Conservation (phyloP, 1,284 basidiomycete genomes). For the Chiua sp. region DNA sequence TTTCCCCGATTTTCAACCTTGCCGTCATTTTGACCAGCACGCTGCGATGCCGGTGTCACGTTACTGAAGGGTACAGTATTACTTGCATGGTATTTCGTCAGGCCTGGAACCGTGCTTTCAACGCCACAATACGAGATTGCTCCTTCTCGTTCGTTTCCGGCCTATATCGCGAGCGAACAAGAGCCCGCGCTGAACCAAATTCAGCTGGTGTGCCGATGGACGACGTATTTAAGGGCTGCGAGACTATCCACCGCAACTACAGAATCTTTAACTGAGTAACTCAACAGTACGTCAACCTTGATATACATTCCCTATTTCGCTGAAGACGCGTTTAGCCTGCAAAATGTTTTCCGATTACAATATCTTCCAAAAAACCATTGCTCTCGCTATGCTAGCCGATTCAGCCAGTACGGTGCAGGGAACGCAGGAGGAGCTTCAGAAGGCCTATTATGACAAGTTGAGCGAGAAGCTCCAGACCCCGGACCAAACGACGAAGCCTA, state of each 20-base stretch:
- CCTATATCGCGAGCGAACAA: not conserved
- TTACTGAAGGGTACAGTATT: too few species aligned
- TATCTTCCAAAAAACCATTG: slow-evolving; percentile 25
- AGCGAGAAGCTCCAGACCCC: too few species aligned
- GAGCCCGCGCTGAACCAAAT: not conserved
- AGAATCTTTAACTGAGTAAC: not conserved
- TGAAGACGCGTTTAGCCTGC: not conserved
- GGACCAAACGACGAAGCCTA: too few species aligned
- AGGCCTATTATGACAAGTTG: not conserved
- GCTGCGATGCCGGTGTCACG: too few species aligned
- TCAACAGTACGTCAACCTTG: not conserved
- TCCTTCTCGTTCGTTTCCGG: not conserved
- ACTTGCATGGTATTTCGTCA: not conserved
- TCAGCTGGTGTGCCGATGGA: not conserved
- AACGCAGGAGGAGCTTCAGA: slow-evolving; percentile 4
- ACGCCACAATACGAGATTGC: not conserved
- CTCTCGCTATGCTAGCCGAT: slow-evolving; percentile 7
- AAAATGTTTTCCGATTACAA: slow-evolving; percentile 17
- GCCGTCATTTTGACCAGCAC: not conserved
- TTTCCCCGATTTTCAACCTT: not conserved
- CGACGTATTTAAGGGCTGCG: not conserved
- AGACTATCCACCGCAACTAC: not conserved
- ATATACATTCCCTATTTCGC: not conserved
- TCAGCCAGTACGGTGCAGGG: not conserved
- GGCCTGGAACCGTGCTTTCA: not conserved